A percentile compares a stretch with the other conserved stretches of the same genome.
Conservation (phyloP, 177 flowering plant species). For the Vitis hybrid region DNA sequence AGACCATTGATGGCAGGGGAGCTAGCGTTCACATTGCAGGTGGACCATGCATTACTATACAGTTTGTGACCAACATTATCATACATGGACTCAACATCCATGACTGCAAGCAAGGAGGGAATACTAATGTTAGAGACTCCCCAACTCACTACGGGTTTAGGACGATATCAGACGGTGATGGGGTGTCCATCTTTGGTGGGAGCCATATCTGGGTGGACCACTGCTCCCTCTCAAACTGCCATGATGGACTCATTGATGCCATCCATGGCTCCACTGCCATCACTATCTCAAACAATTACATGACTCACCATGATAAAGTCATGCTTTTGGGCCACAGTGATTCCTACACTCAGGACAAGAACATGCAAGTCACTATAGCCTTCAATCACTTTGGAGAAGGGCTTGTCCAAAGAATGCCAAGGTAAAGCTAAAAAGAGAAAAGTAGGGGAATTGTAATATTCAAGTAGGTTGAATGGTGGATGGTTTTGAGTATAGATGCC, state of each 20-base stretch:
- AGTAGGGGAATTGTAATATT: background rate
- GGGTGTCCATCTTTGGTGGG: conserved; percentile 78
- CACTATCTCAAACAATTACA: conserved; percentile 78
- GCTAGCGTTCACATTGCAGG: conserved; percentile 85
- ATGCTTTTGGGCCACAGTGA: conserved; percentile 89
- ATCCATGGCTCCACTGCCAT: conserved; percentile 79
- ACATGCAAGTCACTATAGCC: conserved; percentile 89
- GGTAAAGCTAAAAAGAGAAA: conserved; percentile 39
- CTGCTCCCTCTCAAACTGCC: conserved; percentile 64
- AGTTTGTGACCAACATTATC: conserved; percentile 73
- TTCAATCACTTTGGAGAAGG: conserved; percentile 92
- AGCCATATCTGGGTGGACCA: conserved; percentile 90
- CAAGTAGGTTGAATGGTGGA: background rate
- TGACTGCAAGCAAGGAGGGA: conserved; percentile 84
- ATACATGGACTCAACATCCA: conserved; percentile 79
- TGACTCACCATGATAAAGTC: conserved; percentile 92
- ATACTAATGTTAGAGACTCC: conserved; percentile 63
- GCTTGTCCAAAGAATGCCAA: conserved; percentile 89
- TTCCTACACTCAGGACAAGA: conserved; percentile 66
- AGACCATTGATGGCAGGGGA: conserved; percentile 85
- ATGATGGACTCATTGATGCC: conserved; percentile 80
- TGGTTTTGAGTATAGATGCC: background rate
- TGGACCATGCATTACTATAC: conserved; percentile 86
- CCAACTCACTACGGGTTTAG: conserved; percentile 79
- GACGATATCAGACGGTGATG: conserved; percentile 86